A percentile compares a stretch with the other conserved stretches of the same genome.
These are phyloP conservation scores for Phalaenopsis hybrid DNA, from an alignment of 116 monocot species.

Conservation along the genomic window DNA sequence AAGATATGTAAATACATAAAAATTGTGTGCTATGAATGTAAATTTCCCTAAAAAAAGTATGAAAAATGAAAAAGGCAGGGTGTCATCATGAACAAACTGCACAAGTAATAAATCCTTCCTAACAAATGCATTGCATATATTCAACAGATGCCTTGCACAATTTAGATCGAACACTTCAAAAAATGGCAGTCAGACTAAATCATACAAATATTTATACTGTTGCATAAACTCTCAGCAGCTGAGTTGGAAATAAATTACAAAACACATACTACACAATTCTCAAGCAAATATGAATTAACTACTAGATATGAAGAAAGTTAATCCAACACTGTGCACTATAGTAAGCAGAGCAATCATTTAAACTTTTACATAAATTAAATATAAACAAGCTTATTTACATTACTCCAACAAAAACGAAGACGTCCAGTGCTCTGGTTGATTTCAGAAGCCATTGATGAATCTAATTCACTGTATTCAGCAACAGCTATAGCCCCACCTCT, in stretches of 20 bases:
- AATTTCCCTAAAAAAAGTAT: not conserved
- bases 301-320: not conserved
- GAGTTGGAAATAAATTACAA: too few relatives aligned
- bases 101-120: not conserved
- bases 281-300: not conserved
- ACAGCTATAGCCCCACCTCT: conserved; percentile 92
- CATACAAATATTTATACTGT: not conserved
- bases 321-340: not conserved
- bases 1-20: too few relatives aligned
- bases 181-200: not conserved
- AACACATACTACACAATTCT: not conserved
- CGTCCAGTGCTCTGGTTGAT: conserved; percentile 96
- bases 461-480: conserved; percentile 95
- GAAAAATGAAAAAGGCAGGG: not conserved
- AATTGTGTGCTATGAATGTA: too few relatives aligned
- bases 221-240: not conserved
- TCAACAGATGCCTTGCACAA: not conserved
- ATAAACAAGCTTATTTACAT: conserved; percentile 41
- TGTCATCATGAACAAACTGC: not conserved
- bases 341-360: not conserved
- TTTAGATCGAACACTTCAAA: not conserved
- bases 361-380: not conserved
- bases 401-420: conserved; percentile 98
- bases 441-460: conserved; percentile 63
- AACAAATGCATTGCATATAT: not conserved